phyloP scores from a whole-genome alignment of 371 early-diverging fungal species.

The Funneliformis caledonium region DNA sequence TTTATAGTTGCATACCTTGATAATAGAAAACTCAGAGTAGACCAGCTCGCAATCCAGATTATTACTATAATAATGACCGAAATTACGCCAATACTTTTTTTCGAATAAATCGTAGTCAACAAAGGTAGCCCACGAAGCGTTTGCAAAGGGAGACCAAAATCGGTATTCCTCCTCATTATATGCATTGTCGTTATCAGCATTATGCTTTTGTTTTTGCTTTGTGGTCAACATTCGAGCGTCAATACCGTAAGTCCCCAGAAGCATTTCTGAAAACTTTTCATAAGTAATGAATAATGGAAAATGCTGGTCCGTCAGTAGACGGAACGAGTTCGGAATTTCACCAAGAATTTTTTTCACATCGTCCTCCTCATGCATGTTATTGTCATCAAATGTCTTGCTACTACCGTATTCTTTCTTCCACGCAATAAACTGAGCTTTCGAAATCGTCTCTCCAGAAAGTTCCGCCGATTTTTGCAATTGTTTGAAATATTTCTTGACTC shows the following conservation, averaged over 20 bases:
- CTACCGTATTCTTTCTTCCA: neutral
- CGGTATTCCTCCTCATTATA: neutral
- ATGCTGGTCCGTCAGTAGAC: neutral
- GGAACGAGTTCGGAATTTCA: conserved; percentile 11
- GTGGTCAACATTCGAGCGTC: neutral
- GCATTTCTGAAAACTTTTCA: conserved; percentile 14
- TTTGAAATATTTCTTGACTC: conserved; percentile 21
- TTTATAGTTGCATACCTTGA: conserved; percentile 9
- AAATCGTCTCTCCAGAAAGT: neutral
- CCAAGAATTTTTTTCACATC: neutral
- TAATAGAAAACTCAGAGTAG: neutral
- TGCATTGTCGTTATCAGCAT: neutral
- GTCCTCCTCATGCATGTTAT: neutral
- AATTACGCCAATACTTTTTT: conserved; percentile 17
- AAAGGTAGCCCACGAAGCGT: neutral
- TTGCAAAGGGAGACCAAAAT: neutral
- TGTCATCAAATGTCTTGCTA: neutral
- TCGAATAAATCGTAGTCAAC: neutral
- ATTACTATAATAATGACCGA: neutral
- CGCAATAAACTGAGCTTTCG: neutral
- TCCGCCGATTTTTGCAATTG: neutral
- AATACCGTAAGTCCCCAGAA: neutral
- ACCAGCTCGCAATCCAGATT: neutral
- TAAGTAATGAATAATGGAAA: conserved; percentile 22
- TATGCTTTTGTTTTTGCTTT: neutral